These are phyloP conservation scores for Rhynchosporium secalis DNA, from an alignment of 2,329 filamentous ascomycete species.

Conservation along the genomic window DNA sequence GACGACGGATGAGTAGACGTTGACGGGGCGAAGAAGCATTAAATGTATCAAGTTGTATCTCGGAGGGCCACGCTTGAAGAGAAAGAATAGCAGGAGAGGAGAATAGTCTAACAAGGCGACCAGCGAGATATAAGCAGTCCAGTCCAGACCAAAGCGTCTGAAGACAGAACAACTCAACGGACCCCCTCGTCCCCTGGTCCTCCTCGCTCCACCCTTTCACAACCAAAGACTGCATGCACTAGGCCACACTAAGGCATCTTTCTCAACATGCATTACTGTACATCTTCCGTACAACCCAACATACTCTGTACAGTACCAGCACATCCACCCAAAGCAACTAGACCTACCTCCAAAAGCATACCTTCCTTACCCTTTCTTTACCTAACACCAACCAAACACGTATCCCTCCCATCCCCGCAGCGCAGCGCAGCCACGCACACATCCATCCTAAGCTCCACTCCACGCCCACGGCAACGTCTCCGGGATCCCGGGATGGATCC, in stretches of 20 bases:
- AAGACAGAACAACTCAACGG: not conserved
- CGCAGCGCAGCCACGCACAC: too few relatives aligned
- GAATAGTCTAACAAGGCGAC: not conserved
- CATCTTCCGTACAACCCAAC: too few relatives aligned
- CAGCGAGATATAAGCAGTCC: conserved; percentile 3
- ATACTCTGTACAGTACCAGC: too few relatives aligned
- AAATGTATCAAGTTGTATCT: not conserved
- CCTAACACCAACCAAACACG: too few relatives aligned
- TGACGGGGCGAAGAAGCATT: conserved; percentile 3
- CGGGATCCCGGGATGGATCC: not conserved
- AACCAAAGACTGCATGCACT: not conserved
- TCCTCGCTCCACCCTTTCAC: not conserved
- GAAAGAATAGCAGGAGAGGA: not conserved
- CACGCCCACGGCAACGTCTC: not conserved
- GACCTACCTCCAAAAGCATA: not conserved
- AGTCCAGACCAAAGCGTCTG: not conserved
- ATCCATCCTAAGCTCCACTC: not conserved
- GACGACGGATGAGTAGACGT: not conserved
- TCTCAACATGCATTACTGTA: too few relatives aligned
- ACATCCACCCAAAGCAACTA: not conserved
- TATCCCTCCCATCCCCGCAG: too few relatives aligned
- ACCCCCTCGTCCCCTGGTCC: not conserved
- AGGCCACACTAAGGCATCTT: too few relatives aligned
- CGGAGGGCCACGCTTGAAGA: not conserved
- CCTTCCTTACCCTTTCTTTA: not conserved